Percentiles rank a stretch among this genome's conserved stretches.
Conservation (phyloP, 1,139 yeast species). For the Taphrina flavorubra region DNA sequence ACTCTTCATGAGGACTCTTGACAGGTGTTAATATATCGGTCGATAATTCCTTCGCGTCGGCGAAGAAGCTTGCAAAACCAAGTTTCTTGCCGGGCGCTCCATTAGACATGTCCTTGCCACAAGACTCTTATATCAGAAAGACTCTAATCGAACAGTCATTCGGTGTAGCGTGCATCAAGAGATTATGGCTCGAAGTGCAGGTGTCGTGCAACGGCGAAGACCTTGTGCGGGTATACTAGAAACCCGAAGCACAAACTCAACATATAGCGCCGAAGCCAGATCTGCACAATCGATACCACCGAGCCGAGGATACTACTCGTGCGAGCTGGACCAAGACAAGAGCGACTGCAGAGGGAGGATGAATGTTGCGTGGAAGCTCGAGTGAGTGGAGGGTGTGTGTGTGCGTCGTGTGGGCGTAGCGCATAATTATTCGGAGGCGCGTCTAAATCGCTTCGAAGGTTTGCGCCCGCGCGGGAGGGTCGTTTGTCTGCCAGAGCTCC, state of each 20-base stretch:
- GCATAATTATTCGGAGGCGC: slow-evolving; percentile 4
- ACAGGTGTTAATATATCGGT: not conserved
- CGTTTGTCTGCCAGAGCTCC: slow-evolving; percentile 7
- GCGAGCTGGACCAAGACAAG: not conserved
- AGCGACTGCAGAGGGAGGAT: not conserved
- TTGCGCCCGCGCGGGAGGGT: slow-evolving; percentile 5
- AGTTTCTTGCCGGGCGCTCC: slow-evolving; percentile 24
- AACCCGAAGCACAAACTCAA: not conserved
- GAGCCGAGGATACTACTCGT: too few relatives aligned
- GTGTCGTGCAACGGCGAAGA: not conserved
- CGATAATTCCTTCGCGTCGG: slow-evolving; percentile 1
- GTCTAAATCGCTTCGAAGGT: not conserved
- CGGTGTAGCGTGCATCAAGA: not conserved
- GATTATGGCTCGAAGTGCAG: not conserved
- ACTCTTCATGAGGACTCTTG: not conserved
- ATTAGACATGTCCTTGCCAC: slow-evolving; percentile 18
- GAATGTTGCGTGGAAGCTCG: not conserved
- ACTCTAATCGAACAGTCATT: not conserved
- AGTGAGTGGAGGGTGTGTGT: not conserved
- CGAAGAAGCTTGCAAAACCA: slow-evolving; percentile 29
- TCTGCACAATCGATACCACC: too few relatives aligned
- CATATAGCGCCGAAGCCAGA: not conserved
- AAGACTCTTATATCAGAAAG: not conserved
- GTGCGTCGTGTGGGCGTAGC: slow-evolving; percentile 6
- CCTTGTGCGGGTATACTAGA: not conserved